These are phyloP conservation scores for Rhamnella rubrinervis DNA, from an alignment of 331 rosid species.

Conservation along the genomic window DNA sequence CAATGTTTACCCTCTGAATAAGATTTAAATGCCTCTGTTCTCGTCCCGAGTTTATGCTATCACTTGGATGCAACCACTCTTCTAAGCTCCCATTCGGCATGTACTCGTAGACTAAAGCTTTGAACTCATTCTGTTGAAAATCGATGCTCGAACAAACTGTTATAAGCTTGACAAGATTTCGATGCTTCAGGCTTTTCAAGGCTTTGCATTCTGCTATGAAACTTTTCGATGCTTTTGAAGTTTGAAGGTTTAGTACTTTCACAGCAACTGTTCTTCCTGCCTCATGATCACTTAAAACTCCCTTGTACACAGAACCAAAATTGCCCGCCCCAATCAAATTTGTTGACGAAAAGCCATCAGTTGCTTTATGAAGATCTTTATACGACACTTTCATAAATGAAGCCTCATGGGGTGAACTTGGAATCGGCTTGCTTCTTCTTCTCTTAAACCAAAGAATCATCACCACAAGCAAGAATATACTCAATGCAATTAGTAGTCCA, in stretches of 20 bases:
- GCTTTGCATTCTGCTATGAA: neutral
- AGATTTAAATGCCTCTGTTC: neutral
- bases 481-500: neutral
- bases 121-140: neutral
- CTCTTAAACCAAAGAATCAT: neutral
- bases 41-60: neutral
- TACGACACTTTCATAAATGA: neutral
- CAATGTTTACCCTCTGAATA: neutral
- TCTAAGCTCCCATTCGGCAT: neutral
- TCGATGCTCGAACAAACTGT: neutral
- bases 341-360: neutral
- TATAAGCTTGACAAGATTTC: neutral
- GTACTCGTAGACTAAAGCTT: neutral
- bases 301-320: conserved; percentile 9
- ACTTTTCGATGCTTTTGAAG: neutral
- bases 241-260: conserved; percentile 1
- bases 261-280: neutral
- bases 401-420: neutral
- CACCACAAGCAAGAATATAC: neutral
- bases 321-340: neutral
- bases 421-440: neutral
- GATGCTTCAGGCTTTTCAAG: neutral
- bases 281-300: neutral
- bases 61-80: neutral
- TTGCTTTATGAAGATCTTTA: neutral